Evolutionary conservation across 2,329 filamentous ascomycete genomes (phyloP).

Genomic region (Diaporthe amygdali): DNA sequence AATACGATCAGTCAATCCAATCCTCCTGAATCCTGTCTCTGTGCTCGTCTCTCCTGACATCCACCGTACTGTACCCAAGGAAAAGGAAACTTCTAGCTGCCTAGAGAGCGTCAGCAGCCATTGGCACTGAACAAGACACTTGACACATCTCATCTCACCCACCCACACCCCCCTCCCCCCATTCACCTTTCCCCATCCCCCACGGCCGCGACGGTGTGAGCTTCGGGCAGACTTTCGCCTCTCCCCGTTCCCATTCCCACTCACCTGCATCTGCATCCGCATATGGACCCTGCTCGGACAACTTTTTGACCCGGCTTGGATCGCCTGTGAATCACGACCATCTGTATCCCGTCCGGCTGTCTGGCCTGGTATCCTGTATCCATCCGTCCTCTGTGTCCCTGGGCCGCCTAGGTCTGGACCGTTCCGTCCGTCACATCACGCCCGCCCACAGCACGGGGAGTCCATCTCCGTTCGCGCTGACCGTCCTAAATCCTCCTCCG

Average conservation of each 20-base stretch:
- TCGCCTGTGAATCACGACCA: not conserved
- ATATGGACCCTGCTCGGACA: slow-evolving; percentile 9
- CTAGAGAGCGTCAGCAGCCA: not conserved
- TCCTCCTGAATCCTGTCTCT: slow-evolving; percentile 24
- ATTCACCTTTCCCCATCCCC: not conserved
- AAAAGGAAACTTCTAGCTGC: slow-evolving; percentile 11
- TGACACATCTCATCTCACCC: slow-evolving; percentile 6
- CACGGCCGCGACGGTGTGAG: not conserved
- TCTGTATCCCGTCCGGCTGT: not conserved
- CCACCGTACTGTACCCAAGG: not conserved
- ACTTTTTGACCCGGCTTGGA: not conserved
- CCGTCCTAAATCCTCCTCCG: slow-evolving; percentile 2
- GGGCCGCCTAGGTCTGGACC: not conserved
- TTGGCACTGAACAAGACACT: not conserved
- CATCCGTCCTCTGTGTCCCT: not conserved
- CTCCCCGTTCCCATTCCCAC: not conserved
- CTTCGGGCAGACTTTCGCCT: slow-evolving; percentile 1
- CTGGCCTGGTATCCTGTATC: not conserved
- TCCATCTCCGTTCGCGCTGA: slow-evolving; percentile 2
- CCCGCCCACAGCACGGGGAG: not conserved
- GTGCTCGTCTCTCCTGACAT: slow-evolving; percentile 18
- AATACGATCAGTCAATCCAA: not conserved
- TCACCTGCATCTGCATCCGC: not conserved
- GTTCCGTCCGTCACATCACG: not conserved
- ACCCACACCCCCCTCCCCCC: not conserved